Evolutionary conservation across 768 basidiomycete species (phyloP), one percentile per base, ranked within the genome.

Genomic region (Clathrus columnatus): DNA sequence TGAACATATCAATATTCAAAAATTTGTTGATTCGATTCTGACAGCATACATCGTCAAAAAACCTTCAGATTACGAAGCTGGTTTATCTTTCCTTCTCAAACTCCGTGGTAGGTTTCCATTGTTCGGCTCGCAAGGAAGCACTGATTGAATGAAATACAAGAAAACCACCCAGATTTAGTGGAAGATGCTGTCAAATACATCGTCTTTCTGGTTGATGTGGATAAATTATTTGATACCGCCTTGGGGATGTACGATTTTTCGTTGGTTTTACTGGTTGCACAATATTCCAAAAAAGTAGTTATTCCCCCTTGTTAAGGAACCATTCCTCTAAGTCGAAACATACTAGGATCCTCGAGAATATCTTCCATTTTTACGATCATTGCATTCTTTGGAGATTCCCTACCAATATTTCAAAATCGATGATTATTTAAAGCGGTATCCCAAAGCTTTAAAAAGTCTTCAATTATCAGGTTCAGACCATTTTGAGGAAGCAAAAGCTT

Each of bases 161-260:
- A 85, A 66, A 78, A 74, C 7, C 77, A 90, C 59, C 81, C 87
- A 0, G 76, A 81, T 24, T 68, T 92, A 2, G 90, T 96, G 14
- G 94, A 99, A 65, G 94, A 97, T 57, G 96, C 96, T 5, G 88
- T 98, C 63, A 97, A 94, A 66, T 99, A 98, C 65, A 86, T 98
- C 67, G 97, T 98, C 67, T 99, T 98, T 76, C 80, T 99, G 28
- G 91, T 92, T 18, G 91, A 98, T 61, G 92, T 92, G 0, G 83
- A 98, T 62, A 76, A 77, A 45, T 77, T 99, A 4, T 98, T 95
- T 70, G 84, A 98, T 67, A 87, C 89, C 10, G 96, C 96, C 1
- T 78, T 99, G 28, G 96, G 96, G 18, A 98, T 98, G 93, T 99
- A 99, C 65, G 93, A 99, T 69, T 98, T 98, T 72, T 84, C 89